Evolutionary conservation across 495 filamentous ascomycete genomes (phyloP), one percentile per base, ranked within the genome.

Genomic region (Cudoniella acicularis): DNA sequence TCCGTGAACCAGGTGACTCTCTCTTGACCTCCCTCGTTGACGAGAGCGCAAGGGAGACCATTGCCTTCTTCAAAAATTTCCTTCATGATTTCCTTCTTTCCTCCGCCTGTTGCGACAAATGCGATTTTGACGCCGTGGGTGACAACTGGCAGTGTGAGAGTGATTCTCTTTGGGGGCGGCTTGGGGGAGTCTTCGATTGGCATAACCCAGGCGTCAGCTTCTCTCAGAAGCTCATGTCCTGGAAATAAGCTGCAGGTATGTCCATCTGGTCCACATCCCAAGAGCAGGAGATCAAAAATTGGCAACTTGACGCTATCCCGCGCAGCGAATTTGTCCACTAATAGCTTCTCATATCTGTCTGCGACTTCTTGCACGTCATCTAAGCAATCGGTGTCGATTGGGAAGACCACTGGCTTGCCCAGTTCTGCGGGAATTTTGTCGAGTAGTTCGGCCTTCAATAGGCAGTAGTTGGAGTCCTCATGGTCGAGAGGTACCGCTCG

Each of bases 231-330:
- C 46, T 85, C 84, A 63, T 96, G 93, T 23, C 87, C 87, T 4
- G 94, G 95, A 77, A 98, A 98, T 25, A 98, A 79, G 64, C 87
- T 91, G 87, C 95, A 98, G 22, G 94, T 97, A 73, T 98, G 94
- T 40, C 94, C 94, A 69, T 98, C 94, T 16, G 93, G 94, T 2
- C 94, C 94, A 64, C 88, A 93, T 57, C 94, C 94, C 46, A 98
- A 84, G 17, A 98, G 81, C 20, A 98, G 78, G 23, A 98, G 79
- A 68, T 98, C 94, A 68, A 98, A 98, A 61, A 96, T 87, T 56
- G 94, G 94, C 25, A 96, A 75, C 75, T 90, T 89, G 72, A 96
- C 88, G 66, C 87, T 87, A 72, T 96, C 88, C 72, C 91, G 86
- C 63, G 86, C 83, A 25, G 92, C 89, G 65, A 96, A 94, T 47